Percentiles rank a stretch among this genome's conserved stretches.
These are phyloP conservation scores for Tagetes erecta DNA, from an alignment of 129 eudicot species.

Conservation along the genomic window DNA sequence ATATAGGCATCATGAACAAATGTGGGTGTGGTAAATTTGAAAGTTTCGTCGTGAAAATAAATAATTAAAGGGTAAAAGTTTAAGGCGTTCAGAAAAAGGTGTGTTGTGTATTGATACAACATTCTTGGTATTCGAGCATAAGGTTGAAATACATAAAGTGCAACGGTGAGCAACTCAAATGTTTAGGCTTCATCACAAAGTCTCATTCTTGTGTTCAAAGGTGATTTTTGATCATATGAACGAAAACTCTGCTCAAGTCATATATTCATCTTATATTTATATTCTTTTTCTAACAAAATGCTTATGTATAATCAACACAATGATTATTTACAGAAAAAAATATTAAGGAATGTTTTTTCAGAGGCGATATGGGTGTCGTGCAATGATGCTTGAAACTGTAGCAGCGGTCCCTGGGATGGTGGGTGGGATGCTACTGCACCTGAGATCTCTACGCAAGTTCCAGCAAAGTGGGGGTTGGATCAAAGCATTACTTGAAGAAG, in stretches of 20 bases:
- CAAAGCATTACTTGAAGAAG: slow-evolving; percentile 96
- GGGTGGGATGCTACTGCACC: slow-evolving; percentile 92
- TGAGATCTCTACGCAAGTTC: slow-evolving; percentile 85
- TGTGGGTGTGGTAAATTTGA: slow-evolving; percentile 6
- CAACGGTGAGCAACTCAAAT: not conserved
- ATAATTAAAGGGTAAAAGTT: not conserved
- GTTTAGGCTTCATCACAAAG: no score
- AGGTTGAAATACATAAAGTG: not conserved
- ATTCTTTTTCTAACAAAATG: not conserved
- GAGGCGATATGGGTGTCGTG: slow-evolving; percentile 98
- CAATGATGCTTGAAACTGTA: slow-evolving; percentile 99
- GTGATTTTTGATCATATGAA: no score
- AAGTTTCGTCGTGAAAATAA: not conserved
- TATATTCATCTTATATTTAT: not conserved
- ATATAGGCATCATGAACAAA: not conserved
- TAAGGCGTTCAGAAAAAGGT: not conserved
- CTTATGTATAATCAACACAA: not conserved
- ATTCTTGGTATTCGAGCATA: not conserved
- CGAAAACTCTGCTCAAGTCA: not conserved
- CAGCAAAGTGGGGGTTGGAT: slow-evolving; percentile 98
- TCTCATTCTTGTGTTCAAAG: no score
- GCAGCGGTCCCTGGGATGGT: slow-evolving; percentile 99
- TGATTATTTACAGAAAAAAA: not conserved
- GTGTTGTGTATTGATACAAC: not conserved
- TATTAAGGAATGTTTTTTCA: slow-evolving; percentile 39